Base-by-base conservation (phyloP, 2,329 filamentous ascomycete species). In the Plenodomus tracheiphilus region DNA sequence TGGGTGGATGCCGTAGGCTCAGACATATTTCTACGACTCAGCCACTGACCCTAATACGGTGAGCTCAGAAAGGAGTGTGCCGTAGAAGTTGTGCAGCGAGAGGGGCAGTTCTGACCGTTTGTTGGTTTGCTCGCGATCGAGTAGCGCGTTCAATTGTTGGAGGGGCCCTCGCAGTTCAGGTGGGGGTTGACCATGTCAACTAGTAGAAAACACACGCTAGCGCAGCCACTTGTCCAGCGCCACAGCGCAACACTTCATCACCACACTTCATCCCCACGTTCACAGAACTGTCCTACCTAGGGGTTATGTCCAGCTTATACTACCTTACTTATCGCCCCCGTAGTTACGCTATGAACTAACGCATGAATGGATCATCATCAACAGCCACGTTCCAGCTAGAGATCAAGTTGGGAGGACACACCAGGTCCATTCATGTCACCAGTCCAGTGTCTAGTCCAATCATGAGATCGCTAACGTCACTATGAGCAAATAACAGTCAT, bases 21-120 rank as follows among this genome's bases (percentile, higher is more conserved):
- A 46, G 64, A 51, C 61, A 64, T 64, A 18, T 55, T 50, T 53
- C n/a, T 19, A 36, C 34, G n/a, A n/a, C 35, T 38, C 17, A 21
- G 16, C 20, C 13, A 9, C 17, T 37, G 18, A 35, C 15, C 13
- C 9, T 20, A 18, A 4, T 32, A 15, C 11, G 11, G 28, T 4
- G 28, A 32, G 9, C 13, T 32, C 15, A 11, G 28, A 32, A 32
- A 32, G 11, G 6, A 8, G 15, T 32, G 28, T n/a, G n/a, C n/a
- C n/a, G n/a, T n/a, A n/a, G n/a, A n/a, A n/a, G n/a, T n/a, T n/a
- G n/a, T n/a, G n/a, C n/a, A n/a, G n/a, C n/a, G n/a, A n/a, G n/a
- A n/a, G n/a, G n/a, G n/a, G n/a, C n/a, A 32, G 11, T 32, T 8
- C 28, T 32, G 4, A 32, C 28, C 13, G 28, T 10, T 32, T 15